Conservation (phyloP, 495 filamentous ascomycete species). For the Aspergillus saccharolyticus region DNA sequence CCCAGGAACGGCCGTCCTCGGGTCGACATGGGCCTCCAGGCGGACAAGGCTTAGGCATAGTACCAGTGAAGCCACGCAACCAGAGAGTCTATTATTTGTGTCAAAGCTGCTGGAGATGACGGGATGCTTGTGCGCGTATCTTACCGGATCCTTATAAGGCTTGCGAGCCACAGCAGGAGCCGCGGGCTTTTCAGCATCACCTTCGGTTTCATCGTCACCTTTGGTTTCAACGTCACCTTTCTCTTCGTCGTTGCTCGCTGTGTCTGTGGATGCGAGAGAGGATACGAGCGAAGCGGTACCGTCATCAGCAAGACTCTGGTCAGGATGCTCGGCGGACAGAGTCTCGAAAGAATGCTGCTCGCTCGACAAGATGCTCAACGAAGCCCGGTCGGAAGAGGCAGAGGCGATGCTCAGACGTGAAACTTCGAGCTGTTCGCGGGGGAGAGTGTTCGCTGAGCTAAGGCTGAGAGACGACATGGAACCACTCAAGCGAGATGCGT, state of each 20-base stretch:
- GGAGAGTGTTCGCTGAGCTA: not conserved
- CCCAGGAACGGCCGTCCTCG: conserved; percentile 14
- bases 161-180: not conserved
- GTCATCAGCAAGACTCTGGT: not conserved
- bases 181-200: not conserved
- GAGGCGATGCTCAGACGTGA: too few species aligned
- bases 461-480: not conserved
- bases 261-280: not conserved
- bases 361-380: too few species aligned
- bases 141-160: not conserved
- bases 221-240: not conserved
- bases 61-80: not conserved
- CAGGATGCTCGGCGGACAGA: not conserved
- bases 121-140: too few species aligned
- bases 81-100: not conserved
- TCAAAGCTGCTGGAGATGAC: too few species aligned
- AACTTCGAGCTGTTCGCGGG: not conserved
- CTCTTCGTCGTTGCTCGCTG: not conserved
- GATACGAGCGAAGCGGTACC: too few species aligned
- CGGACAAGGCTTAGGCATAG: not conserved
- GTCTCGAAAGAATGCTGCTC: not conserved
- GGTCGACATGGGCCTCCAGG: conserved; percentile 4
- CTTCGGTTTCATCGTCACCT: not conserved
- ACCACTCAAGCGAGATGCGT: not conserved
- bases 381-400: too few species aligned